Base-by-base conservation (phyloP, 225 moss, liverwort and hornwort species). In the Polytrichum formosum region DNA sequence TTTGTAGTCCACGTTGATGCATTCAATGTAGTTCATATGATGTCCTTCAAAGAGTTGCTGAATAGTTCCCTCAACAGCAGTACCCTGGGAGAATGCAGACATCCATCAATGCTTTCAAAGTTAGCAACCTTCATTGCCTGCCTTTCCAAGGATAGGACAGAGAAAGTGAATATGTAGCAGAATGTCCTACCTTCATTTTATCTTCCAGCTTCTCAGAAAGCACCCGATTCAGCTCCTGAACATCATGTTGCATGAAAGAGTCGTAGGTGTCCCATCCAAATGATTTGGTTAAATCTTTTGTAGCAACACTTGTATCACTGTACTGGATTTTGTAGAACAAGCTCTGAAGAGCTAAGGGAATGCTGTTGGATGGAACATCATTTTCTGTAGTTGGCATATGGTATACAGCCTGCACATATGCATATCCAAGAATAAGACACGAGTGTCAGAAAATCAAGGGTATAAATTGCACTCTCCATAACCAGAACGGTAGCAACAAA, bases 321-420 rank as follows among this genome's bases (percentile, higher is more conserved):
- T 98, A 98, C 80, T 98, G 98, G 22, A 98, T 92, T 89, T 98
- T 98, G 88, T 98, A 98, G 69, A 98, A 94, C 75, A 98, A 79
- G 72, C 98, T 98, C 83, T 98, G 98, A 19, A 98, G 89, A 56
- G 98, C 98, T 68, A 98, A 75, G 4, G 94, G 94, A 72, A 98
- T 98, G 90, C 98, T 98, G 91, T 91, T 98, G 56, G 98, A 98
- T 56, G 98, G 98, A 28, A 98, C 91, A 82, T 94, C 94, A 78
- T 94, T 98, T 88, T 98, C 98, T 66, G 98, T 98, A 59, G 98
- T 98, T 71, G 94, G 98, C 94, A 94, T 98, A 77, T 98, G 98
- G 71, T 98, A 98, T 72, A 94, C 98, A 78, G 88, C 91, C 98
- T 98, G 92, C 73, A 70, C 27, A 61, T 1, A 63, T 63, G 20